Percentiles rank a stretch among this genome's conserved stretches.
Evolutionary conservation across 164 flowering plant genomes (phyloP).

Genomic region (Houttuynia cordata): DNA sequence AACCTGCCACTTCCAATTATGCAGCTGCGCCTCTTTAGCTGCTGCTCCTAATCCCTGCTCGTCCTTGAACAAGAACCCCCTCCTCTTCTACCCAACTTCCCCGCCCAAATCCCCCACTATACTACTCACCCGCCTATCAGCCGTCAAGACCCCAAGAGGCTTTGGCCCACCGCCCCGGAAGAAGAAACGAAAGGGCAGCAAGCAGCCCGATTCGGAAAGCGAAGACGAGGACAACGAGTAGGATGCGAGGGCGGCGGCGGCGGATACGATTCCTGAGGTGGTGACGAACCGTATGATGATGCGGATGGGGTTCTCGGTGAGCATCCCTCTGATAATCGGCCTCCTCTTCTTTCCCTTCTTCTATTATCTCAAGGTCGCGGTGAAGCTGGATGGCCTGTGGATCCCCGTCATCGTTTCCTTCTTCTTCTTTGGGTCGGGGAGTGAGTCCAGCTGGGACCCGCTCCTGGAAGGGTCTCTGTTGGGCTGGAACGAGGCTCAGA

Average conservation of each 20-base stretch:
- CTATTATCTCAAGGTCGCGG: conserved; percentile 71
- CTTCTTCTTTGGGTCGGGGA: conserved; percentile 89
- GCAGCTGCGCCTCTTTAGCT: conserved; percentile 3
- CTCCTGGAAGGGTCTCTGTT: conserved; percentile 65
- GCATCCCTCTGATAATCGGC: conserved; percentile 66
- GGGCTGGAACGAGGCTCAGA: conserved; percentile 91
- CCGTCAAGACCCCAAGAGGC: conserved; percentile 56
- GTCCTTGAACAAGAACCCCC: background rate
- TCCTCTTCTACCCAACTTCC: background rate
- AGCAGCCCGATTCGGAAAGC: background rate
- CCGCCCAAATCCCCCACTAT: background rate
- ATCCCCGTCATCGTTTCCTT: conserved; percentile 81
- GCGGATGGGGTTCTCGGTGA: conserved; percentile 72
- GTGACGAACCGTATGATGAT: conserved; percentile 86
- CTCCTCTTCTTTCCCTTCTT: conserved; percentile 82
- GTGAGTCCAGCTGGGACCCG: conserved; percentile 98
- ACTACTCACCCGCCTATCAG: conserved; percentile 3
- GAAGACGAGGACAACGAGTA: conserved; percentile 29
- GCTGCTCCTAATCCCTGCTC: background rate
- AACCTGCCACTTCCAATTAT: conserved; percentile 1
- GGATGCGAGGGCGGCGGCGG: conserved; percentile 24
- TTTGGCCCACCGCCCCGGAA: conserved; percentile 38
- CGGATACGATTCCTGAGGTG: conserved; percentile 68
- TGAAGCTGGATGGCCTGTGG: conserved; percentile 91
- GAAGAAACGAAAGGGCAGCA: conserved; percentile 10